Evolutionary conservation across 2,329 filamentous ascomycete species (phyloP).

Genomic region (Paracoccidioides brasiliensis): DNA sequence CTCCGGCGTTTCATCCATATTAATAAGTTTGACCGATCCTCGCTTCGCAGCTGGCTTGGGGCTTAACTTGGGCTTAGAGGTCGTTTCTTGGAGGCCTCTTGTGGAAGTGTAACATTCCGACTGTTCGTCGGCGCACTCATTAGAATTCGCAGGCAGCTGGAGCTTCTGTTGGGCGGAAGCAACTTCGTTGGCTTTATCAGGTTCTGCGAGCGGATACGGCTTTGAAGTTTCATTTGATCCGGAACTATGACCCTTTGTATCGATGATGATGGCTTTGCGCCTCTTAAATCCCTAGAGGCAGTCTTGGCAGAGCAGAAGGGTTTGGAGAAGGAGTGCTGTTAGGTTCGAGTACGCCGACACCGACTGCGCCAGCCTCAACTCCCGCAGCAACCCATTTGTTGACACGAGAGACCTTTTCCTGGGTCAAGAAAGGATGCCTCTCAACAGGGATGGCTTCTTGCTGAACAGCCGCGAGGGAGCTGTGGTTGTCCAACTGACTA

Average conservation of each 20-base stretch:
- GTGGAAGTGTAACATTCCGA: neutral
- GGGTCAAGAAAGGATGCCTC: constrained; percentile 16
- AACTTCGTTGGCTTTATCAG: neutral
- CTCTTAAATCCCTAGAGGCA: neutral
- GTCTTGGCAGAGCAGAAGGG: constrained; percentile 1
- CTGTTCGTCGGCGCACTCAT: neutral
- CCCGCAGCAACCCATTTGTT: constrained; percentile 20
- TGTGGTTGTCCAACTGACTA: neutral
- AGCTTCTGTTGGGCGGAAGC: neutral
- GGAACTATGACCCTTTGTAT: neutral
- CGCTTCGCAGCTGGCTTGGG: neutral
- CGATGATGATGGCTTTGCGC: neutral
- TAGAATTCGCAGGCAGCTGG: constrained; percentile 1
- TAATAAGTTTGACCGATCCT: neutral
- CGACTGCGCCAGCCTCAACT: constrained; percentile 11
- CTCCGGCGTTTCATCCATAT: neutral
- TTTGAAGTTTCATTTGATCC: neutral
- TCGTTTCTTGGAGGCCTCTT: neutral
- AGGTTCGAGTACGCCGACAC: constrained; percentile 2
- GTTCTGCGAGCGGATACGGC: neutral
- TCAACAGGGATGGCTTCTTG: neutral
- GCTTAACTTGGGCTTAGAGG: neutral
- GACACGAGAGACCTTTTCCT: constrained; percentile 19
- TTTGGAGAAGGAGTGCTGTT: constrained; percentile 4
- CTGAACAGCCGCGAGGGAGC: neutral